Evolutionary conservation across 2,329 filamentous ascomycete species (phyloP), one percentile per base, ranked within the genome.

Genomic region (Pseudogymnoascus verrucosus): DNA sequence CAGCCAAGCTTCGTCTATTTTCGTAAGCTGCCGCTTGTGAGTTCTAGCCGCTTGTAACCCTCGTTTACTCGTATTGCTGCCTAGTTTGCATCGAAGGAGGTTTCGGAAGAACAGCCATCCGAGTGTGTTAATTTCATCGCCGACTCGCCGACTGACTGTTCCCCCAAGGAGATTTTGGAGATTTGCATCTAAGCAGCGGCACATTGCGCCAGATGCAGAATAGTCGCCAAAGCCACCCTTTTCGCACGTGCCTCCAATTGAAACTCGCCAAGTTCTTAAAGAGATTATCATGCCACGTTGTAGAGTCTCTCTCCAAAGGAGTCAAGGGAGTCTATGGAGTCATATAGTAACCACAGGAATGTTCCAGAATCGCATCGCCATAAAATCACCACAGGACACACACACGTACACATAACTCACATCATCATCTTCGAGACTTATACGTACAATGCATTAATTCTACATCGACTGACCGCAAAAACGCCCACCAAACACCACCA

Each of bases 401-500:
- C 26, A 28, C 26, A 31, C 44, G 23, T 51, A 51, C 44, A 57
- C 47, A 57, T 34, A 34, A 19, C 51, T 57, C 28, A 57, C 51
- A 19, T 36, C 28, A 19, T 19, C 5, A 57, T 14, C n/a, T 36
- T 57, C 26, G 16, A 57, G 28, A 10, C 51, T 57, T 57, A 57
- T 8, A 57, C 28, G 51, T 57, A 57, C 51, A 57, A 57, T 57
- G 51, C 51, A 57, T 57, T 57, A 57, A 57, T 57, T 57, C 51
- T 57, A 57, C 51, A 57, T 57, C 51, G 51, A 57, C 51, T 34
- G 51, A 57, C 51, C 51, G 51, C 51, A 57, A 57, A 47, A 57
- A 57, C 51, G 51, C 28, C 51, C 51, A 57, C 51, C 51, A 57
- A 57, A 57, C 51, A 57, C 51, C 51, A 57, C 47, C 47, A 54